Base-by-base conservation (phyloP, 805 yeast species). In the Suhomyces kilbournensis region DNA sequence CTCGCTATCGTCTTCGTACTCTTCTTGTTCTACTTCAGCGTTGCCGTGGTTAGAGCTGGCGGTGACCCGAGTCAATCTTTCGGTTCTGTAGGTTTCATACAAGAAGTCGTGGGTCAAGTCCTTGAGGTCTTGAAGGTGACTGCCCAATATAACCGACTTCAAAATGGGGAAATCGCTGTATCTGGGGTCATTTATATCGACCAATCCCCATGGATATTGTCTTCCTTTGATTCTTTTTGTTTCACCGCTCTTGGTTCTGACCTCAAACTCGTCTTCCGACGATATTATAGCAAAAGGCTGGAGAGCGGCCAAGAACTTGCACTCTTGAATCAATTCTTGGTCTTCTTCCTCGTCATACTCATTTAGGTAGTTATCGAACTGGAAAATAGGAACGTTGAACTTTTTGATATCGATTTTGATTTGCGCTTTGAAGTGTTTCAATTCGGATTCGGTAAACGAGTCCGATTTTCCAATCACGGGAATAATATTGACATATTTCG, bases 391-490 rank as follows among this genome's bases (percentile, higher is more conserved):
- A 14, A 88, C 85, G 66, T 82, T 85, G 62, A 76, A 84, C 56
- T 78, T 78, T 60, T 84, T 85, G 55, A 88, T 79, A 67, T 88
- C 94, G 47, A 72, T 70, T 60, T 75, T 69, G 56, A 88, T 77
- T 55, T 79, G 83, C 59, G 78, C 71, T 65, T 86, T 87, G 69
- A 87, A 88, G 38, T 67, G 70, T 44, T 62, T 61, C 59, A 88
- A 73, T 67, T 92, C 97, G 2, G 78, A 66, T 20, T 76, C 77
- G 0, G 96, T 89, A 59, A 90, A 75, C 1, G 90, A 77, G 66
- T 92, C 97, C 2, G 96, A 84, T 62, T 88, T 86, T 35, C 88
- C 81, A 53, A 92, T 81, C 23, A 91, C 84, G 1, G 97, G 97
- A 44, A 92, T 82, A 23, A 93, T 78, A 70, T 92, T 92, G 19